Evolutionary conservation across 2,329 filamentous ascomycete genomes (phyloP).

Genomic region (Dichotomopilus funicola): DNA sequence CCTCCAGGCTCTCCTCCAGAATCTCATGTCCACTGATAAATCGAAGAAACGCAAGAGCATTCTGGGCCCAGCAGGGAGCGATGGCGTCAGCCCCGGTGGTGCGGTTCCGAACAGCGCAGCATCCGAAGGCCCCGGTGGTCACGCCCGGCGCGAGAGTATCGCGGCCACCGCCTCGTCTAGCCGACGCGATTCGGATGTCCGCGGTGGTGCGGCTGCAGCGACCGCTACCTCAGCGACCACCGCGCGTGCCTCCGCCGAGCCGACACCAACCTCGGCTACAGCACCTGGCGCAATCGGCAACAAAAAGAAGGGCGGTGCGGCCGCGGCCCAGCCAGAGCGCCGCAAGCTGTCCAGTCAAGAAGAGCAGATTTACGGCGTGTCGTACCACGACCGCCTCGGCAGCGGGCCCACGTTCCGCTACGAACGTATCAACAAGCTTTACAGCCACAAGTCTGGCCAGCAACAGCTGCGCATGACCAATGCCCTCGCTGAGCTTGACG

Average conservation of each 20-base stretch:
- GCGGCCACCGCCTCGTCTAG: conserved; percentile 30
- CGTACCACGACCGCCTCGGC: conserved; percentile 75
- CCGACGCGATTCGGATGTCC: conserved; percentile 42
- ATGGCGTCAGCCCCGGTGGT: conserved; percentile 44
- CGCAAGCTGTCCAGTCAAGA: conserved; percentile 69
- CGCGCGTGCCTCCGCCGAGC: conserved; percentile 29
- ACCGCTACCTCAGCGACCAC: no score
- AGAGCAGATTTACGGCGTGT: conserved; percentile 74
- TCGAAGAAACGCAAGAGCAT: conserved; percentile 79
- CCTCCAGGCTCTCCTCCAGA: conserved; percentile 72
- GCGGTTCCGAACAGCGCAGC: conserved; percentile 33
- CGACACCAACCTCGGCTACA: conserved; percentile 18
- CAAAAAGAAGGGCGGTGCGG: conserved; percentile 39
- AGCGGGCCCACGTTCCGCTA: conserved; percentile 87
- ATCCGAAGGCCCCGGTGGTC: conserved; percentile 30
- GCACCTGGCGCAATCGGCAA: conserved; percentile 29
- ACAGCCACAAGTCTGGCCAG: conserved; percentile 67
- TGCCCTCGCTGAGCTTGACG: conserved; percentile 63
- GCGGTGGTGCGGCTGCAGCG: conserved; percentile 23
- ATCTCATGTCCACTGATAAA: conserved; percentile 76
- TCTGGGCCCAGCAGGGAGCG: conserved; percentile 42
- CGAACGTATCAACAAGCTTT: conserved; percentile 71
- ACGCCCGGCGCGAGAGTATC: conserved; percentile 48
- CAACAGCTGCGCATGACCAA: conserved; percentile 71
- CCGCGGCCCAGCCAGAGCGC: conserved; percentile 45